Conservation (phyloP, 73 alveolate genomes). For the Urostyla sp. region DNA sequence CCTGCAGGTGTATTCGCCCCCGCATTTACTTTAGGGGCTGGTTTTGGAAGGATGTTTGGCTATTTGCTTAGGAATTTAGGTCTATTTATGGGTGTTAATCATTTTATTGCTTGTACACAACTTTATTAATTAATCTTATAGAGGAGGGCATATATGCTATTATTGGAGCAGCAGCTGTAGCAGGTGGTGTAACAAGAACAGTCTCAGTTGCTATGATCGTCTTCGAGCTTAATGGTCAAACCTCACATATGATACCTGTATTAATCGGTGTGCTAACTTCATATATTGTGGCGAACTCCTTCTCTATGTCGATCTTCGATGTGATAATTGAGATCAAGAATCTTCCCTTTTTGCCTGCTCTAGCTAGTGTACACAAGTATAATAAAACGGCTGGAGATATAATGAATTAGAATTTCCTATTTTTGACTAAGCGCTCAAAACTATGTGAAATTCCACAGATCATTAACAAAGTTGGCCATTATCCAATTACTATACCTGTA, state of each 20-base stretch:
- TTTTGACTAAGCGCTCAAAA: constrained; percentile 36
- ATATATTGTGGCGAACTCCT: constrained; percentile 82
- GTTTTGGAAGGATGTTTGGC: constrained; percentile 78
- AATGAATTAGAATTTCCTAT: constrained; percentile 69
- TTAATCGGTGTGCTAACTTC: constrained; percentile 83
- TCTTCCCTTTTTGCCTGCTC: constrained; percentile 90
- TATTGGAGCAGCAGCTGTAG: constrained; percentile 93
- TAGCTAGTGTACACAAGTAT: constrained; percentile 75
- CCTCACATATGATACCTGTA: constrained; percentile 82
- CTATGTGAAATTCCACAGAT: constrained; percentile 45
- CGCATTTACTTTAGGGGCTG: constrained; percentile 75
- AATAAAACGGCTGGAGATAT: constrained; percentile 80
- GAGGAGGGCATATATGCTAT: constrained; percentile 72
- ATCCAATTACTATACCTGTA: constrained; percentile 62
- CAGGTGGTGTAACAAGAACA: constrained; percentile 91
- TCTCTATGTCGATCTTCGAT: constrained; percentile 84
- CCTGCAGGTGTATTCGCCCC: constrained; percentile 85
- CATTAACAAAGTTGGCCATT: constrained; percentile 7
- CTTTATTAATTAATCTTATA: not conserved
- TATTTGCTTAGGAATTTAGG: constrained; percentile 11
- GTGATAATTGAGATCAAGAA: constrained; percentile 83
- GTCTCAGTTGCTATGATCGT: constrained; percentile 91
- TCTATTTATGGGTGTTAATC: not conserved
- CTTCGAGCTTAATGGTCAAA: constrained; percentile 91
- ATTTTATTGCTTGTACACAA: not conserved